phyloP scores from a whole-genome alignment of 495 filamentous ascomycete genomes.

The Aspergillus asperescens region DNA sequence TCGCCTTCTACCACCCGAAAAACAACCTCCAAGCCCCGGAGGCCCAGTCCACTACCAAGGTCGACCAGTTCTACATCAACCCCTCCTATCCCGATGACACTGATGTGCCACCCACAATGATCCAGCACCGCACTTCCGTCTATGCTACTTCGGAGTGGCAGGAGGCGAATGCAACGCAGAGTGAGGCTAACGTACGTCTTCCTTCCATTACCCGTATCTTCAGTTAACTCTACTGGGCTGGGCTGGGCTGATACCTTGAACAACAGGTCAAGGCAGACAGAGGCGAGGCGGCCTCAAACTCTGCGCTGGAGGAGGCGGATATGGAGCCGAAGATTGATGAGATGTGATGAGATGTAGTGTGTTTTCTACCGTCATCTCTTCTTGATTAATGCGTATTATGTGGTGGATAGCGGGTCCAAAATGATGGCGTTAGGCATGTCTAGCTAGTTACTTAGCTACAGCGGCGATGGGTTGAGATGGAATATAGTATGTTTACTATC shows the following conservation, averaged over 20 bases:
- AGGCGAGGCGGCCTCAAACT: constrained; percentile 15
- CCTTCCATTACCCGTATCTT: background rate
- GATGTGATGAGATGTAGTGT: too few relatives aligned
- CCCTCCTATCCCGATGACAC: constrained; percentile 20
- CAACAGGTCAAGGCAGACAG: constrained; percentile 23
- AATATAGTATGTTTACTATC: too few relatives aligned
- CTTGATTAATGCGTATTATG: too few relatives aligned
- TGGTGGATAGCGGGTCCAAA: too few relatives aligned
- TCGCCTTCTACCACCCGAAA: constrained; percentile 13
- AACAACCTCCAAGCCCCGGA: background rate
- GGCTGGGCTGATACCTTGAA: background rate
- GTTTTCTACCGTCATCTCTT: too few relatives aligned
- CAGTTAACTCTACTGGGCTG: background rate
- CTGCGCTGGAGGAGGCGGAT: constrained; percentile 13
- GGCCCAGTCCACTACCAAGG: constrained; percentile 10
- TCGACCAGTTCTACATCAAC: constrained; percentile 20
- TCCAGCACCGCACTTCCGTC: constrained; percentile 3
- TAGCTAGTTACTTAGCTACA: too few relatives aligned
- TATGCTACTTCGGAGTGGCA: constrained; percentile 11
- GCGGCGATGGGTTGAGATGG: too few relatives aligned
- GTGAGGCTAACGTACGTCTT: constrained; percentile 18
- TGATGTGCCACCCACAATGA: constrained; percentile 14
- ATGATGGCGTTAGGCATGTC: too few relatives aligned
- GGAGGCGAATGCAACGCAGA: constrained; percentile 19
- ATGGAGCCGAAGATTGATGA: constrained; percentile 22